Evolutionary conservation across 2,329 filamentous ascomycete genomes (phyloP).

Genomic region (Neodidymelliopsis sp.): DNA sequence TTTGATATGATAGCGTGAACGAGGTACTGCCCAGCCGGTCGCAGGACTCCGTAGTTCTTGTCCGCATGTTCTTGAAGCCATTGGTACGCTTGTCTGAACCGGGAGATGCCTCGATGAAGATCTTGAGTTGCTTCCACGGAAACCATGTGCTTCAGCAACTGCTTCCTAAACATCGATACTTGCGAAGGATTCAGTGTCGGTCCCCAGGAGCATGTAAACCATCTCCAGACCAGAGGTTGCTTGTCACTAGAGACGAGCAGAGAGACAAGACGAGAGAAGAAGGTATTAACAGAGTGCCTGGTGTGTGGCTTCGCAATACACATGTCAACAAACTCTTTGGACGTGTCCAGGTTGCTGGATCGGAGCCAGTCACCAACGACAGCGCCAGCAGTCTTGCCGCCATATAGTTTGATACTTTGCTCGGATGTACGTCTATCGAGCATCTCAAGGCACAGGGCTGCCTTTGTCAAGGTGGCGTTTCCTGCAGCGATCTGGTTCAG

Average conservation of each 20-base stretch:
- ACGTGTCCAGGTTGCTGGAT: slow-evolving; percentile 38
- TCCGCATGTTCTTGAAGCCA: slow-evolving; percentile 22
- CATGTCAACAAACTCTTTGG: slow-evolving; percentile 36
- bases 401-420: slow-evolving; percentile 3
- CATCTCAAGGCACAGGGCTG: slow-evolving; percentile 48
- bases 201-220: slow-evolving; percentile 27
- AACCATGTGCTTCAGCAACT: slow-evolving; percentile 37
- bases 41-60: slow-evolving; percentile 21
- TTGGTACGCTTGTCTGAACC: slow-evolving; percentile 36
- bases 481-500: slow-evolving; percentile 50
- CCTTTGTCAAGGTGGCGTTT: slow-evolving; percentile 48
- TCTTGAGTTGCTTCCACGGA: slow-evolving; percentile 16
- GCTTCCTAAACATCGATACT: slow-evolving; percentile 31
- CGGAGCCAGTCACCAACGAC: slow-evolving; percentile 41
- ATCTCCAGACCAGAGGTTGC: slow-evolving; percentile 36
- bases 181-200: slow-evolving; percentile 11
- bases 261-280: slow-evolving; percentile 30
- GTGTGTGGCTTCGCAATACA: slow-evolving; percentile 15
- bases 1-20: slow-evolving; percentile 34
- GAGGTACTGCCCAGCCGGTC: slow-evolving; percentile 33
- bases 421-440: slow-evolving; percentile 30
- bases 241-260: slow-evolving; percentile 34
- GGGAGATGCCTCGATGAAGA: slow-evolving; percentile 28
- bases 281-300: slow-evolving; percentile 10
- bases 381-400: slow-evolving; percentile 24